These are phyloP conservation scores for Lentinula sp. DNA, from an alignment of 768 basidiomycete genomes.

Conservation along the genomic window DNA sequence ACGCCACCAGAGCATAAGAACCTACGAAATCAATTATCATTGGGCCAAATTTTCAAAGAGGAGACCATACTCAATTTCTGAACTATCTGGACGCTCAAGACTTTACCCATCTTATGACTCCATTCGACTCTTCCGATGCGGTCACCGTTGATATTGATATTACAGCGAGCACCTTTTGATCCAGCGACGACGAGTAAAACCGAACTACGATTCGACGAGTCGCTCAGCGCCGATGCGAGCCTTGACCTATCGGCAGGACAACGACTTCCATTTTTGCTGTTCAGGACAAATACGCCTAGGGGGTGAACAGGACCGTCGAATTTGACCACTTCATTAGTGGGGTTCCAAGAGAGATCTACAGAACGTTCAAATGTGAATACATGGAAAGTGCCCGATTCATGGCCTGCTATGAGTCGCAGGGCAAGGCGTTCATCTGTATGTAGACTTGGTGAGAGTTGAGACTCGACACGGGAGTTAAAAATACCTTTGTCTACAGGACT, in stretches of 20 bases:
- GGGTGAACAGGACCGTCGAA: constrained; percentile 37
- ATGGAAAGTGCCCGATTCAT: constrained; percentile 51
- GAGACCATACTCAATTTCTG: constrained; percentile 50
- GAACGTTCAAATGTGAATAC: constrained; percentile 47
- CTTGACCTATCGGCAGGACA: constrained; percentile 37
- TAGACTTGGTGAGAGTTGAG: not conserved
- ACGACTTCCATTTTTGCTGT: constrained; percentile 42
- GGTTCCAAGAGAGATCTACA: constrained; percentile 28
- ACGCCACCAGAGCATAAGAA: constrained; percentile 48
- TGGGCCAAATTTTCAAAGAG: not conserved
- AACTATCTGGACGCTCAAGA: constrained; percentile 48
- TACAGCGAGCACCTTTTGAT: constrained; percentile 49
- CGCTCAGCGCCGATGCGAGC: constrained; percentile 29
- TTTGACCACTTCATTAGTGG: constrained; percentile 24
- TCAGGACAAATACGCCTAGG: constrained; percentile 47
- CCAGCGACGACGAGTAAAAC: constrained; percentile 45
- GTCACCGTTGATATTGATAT: constrained; percentile 58
- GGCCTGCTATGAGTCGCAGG: constrained; percentile 55
- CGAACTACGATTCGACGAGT: constrained; percentile 7
- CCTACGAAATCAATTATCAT: constrained; percentile 20
- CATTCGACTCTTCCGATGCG: constrained; percentile 64
- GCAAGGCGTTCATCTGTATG: constrained; percentile 2
- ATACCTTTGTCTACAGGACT: constrained; percentile 48
- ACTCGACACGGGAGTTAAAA: not conserved
- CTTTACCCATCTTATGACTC: constrained; percentile 42